Percentiles rank a stretch among this genome's conserved stretches.
These are phyloP conservation scores for Suillus alpinus DNA, from an alignment of 768 basidiomycete genomes.

Conservation along the genomic window DNA sequence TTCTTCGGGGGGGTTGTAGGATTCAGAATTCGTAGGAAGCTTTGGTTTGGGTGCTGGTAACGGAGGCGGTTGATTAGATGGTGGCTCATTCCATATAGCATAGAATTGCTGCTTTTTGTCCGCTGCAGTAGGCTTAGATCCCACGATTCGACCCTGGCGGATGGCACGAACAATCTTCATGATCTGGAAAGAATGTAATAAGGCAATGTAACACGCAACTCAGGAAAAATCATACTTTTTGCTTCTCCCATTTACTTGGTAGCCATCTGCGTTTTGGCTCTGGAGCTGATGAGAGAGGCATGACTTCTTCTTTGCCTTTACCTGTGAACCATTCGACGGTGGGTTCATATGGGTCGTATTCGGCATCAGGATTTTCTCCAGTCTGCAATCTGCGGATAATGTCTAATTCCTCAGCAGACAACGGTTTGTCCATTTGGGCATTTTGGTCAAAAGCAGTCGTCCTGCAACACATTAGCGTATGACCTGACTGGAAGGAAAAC, in stretches of 20 bases:
- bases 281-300: slow-evolving; percentile 88
- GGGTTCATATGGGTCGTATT: slow-evolving; percentile 90
- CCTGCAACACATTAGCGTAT: slow-evolving; percentile 41
- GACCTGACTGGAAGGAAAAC: not conserved
- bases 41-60: slow-evolving; percentile 89
- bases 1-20: slow-evolving; percentile 97
- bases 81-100: slow-evolving; percentile 82
- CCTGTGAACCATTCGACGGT: slow-evolving; percentile 97
- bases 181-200: slow-evolving; percentile 49
- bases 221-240: slow-evolving; percentile 63
- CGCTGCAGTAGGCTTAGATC: slow-evolving; percentile 80
- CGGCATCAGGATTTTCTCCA: slow-evolving; percentile 87
- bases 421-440: slow-evolving; percentile 77
- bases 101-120: slow-evolving; percentile 70
- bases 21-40: slow-evolving; percentile 92
- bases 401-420: slow-evolving; percentile 89
- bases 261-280: slow-evolving; percentile 97
- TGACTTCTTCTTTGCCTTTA: slow-evolving; percentile 89
- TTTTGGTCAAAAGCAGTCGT: slow-evolving; percentile 91
- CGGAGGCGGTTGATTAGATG: slow-evolving; percentile 77
- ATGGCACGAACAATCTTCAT: slow-evolving; percentile 99
- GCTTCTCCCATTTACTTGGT: slow-evolving; percentile 99
- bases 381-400: slow-evolving; percentile 89
- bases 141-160: slow-evolving; percentile 89
- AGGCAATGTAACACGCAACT: slow-evolving; percentile 2